Conservation (phyloP, 306 rosid genomes). For the cucumber (Cucumis sativus) region Cucumber_9930_V3 NC_026661.2:20220501-20221000, state of each 20-base stretch:
- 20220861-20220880: slow-evolving; percentile 46
- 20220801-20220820: slow-evolving; percentile 59
- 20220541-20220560: neutral
- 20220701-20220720: slow-evolving; percentile 7
- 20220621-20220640: neutral
- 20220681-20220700: neutral
- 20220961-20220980: neutral
- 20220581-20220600: neutral
- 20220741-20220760: slow-evolving; percentile 47
- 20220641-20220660: neutral
- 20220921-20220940: neutral
- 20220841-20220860: slow-evolving; percentile 17
- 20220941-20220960: neutral
- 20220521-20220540: neutral
- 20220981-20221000: neutral
- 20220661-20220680: neutral
- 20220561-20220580: neutral
- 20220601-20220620: neutral
- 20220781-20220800: slow-evolving; percentile 83
- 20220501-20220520: neutral
- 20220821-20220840: slow-evolving; percentile 39
- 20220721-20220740: slow-evolving; percentile 73
- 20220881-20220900: slow-evolving; percentile 8
- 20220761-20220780: slow-evolving; percentile 57
- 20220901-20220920: neutral